Evolutionary conservation across 1,284 basidiomycete species (phyloP).

Genomic region (Ganoderma boninense): DNA sequence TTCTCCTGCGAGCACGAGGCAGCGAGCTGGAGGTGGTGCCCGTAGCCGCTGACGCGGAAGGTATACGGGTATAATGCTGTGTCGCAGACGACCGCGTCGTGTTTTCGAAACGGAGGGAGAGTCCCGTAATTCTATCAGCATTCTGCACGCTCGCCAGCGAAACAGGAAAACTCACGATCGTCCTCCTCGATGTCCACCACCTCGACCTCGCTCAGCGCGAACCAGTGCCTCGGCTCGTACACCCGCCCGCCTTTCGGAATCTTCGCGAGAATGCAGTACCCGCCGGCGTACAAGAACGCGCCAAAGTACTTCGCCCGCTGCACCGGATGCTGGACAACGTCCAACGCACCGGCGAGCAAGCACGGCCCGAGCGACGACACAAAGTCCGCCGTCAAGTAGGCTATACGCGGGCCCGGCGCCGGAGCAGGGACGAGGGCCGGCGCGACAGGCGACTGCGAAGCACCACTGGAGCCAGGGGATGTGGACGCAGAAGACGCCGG

Average conservation of each 20-base stretch:
- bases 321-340: slow-evolving; percentile 74
- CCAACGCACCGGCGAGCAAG: slow-evolving; percentile 81
- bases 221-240: slow-evolving; percentile 91
- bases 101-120: neutral
- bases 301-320: slow-evolving; percentile 87
- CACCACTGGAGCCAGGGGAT: slow-evolving; percentile 6
- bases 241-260: slow-evolving; percentile 75
- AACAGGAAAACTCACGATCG: slow-evolving; percentile 56
- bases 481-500: slow-evolving; percentile 18
- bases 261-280: slow-evolving; percentile 88
- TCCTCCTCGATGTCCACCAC: slow-evolving; percentile 76
- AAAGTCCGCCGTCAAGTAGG: slow-evolving; percentile 57
- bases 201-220: slow-evolving; percentile 77
- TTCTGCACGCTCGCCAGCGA: neutral
- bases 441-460: neutral
- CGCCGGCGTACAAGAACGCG: slow-evolving; percentile 87
- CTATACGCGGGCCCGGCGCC: slow-evolving; percentile 17
- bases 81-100: neutral
- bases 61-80: slow-evolving; percentile 81
- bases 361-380: slow-evolving; percentile 77
- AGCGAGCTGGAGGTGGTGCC: slow-evolving; percentile 84
- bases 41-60: slow-evolving; percentile 74
- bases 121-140: slow-evolving; percentile 3
- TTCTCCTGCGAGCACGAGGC: slow-evolving; percentile 86
- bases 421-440: slow-evolving; percentile 9